A percentile compares a stretch with the other conserved stretches of the same genome.
phyloP scores from a whole-genome alignment of 345 rosid genomes.

The Syzygium oleosum region DNA sequence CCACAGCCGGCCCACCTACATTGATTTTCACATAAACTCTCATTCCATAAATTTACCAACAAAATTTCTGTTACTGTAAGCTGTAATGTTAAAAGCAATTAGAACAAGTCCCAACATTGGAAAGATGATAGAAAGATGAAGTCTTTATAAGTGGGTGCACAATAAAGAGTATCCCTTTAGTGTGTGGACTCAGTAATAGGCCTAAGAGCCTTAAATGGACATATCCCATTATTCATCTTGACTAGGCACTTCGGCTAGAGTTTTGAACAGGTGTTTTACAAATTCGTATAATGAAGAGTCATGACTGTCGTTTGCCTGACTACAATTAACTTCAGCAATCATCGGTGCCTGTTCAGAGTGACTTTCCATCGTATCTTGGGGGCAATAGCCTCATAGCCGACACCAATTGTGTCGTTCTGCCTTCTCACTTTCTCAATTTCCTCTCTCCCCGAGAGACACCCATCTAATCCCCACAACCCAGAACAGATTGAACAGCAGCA shows the following conservation, averaged over 20 bases:
- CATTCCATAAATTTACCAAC: not conserved
- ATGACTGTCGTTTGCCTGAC: not conserved
- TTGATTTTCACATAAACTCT: not conserved
- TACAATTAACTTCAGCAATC: not conserved
- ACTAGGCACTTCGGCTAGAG: not conserved
- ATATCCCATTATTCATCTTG: not conserved
- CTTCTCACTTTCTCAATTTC: not conserved
- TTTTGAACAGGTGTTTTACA: not conserved
- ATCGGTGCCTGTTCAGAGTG: not conserved
- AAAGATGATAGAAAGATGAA: not conserved
- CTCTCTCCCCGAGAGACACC: not conserved
- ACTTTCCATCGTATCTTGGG: not conserved
- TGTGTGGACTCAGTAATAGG: not conserved
- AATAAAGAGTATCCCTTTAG: not conserved
- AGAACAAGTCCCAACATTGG: not conserved
- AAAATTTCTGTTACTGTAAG: not conserved
- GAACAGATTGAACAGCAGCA: not conserved
- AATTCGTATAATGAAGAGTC: not conserved
- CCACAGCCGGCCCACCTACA: slow-evolving; percentile 95
- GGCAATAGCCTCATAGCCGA: not conserved
- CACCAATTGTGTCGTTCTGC: not conserved
- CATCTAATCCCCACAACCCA: not conserved
- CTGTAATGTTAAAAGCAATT: not conserved
- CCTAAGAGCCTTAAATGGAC: not conserved
- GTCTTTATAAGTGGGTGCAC: not conserved